These are phyloP conservation scores for Corchorus capsularis DNA, from an alignment of 345 rosid species.

Conservation along the genomic window DNA sequence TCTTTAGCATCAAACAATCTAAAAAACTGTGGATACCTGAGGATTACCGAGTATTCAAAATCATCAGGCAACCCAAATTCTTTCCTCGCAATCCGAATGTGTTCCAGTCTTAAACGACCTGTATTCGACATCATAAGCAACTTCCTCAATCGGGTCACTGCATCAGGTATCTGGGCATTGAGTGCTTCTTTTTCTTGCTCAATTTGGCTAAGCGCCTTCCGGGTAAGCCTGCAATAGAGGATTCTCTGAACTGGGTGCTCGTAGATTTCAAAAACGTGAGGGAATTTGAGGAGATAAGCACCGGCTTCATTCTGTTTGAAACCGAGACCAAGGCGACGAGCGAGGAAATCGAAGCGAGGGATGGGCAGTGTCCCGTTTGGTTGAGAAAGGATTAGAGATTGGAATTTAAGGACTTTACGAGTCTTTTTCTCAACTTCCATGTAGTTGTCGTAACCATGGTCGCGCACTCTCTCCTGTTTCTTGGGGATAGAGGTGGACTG, in stretches of 20 bases:
- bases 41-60: conserved; percentile 77
- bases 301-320: conserved; percentile 81
- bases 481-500: conserved; percentile 83
- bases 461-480: conserved; percentile 76
- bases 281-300: conserved; percentile 77
- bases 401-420: conserved; percentile 80
- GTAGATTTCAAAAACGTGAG: conserved; percentile 76
- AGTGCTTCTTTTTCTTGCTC: conserved; percentile 65
- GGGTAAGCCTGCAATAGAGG: conserved; percentile 71
- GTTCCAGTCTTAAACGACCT: conserved; percentile 77
- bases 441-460: conserved; percentile 93
- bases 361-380: conserved; percentile 58
- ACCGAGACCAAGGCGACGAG: conserved; percentile 72
- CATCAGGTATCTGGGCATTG: conserved; percentile 59
- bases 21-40: conserved; percentile 68
- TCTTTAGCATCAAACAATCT: conserved; percentile 68
- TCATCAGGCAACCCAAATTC: conserved; percentile 95
- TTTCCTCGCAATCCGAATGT: conserved; percentile 69
- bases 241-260: conserved; percentile 94
- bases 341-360: conserved; percentile 68
- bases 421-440: conserved; percentile 92
- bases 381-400: conserved; percentile 68
- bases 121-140: conserved; percentile 81
- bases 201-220: conserved; percentile 67
- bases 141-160: conserved; percentile 69